These are phyloP conservation scores for Oenanthe javanica DNA, from an alignment of 140 eudicot genomes.

Conservation along the genomic window DNA sequence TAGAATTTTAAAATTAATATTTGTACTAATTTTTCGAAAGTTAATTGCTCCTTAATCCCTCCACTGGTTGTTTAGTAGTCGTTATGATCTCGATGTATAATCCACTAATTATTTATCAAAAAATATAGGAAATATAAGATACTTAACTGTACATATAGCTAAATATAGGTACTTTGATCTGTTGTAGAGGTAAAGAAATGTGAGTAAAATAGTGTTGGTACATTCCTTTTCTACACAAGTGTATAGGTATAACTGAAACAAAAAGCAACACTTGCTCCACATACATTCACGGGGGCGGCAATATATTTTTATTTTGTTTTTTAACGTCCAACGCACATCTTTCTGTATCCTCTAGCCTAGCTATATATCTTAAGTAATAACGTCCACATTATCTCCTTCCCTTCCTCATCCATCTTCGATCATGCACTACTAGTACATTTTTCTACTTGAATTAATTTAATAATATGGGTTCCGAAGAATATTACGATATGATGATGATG, in stretches of 20 bases:
- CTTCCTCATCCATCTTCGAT: not conserved
- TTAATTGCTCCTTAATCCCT: too few species aligned
- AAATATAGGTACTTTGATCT: not conserved
- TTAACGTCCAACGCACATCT: conserved; percentile 5
- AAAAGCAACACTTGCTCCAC: conserved; percentile 36
- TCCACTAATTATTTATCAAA: not conserved
- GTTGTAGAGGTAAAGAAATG: conserved; percentile 1
- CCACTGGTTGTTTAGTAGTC: too few species aligned
- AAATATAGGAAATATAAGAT: not conserved
- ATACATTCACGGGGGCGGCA: conserved; percentile 35
- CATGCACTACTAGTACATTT: not conserved
- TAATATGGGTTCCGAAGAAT: conserved; percentile 19
- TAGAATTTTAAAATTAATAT: too few species aligned
- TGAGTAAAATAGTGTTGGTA: not conserved
- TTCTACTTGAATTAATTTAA: not conserved
- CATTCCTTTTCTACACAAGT: conserved; percentile 4
- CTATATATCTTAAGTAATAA: not conserved
- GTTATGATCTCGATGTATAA: not conserved
- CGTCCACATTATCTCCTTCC: not conserved
- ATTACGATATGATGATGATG: conserved; percentile 20
- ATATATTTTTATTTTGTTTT: conserved; percentile 7
- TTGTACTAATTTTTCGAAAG: too few species aligned
- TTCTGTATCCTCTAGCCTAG: not conserved
- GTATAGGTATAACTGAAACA: conserved; percentile 24
- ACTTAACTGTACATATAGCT: not conserved